Evolutionary conservation across 2,329 filamentous ascomycete species (phyloP).

Genomic region (Coniosporium tulheliwenetii): DNA sequence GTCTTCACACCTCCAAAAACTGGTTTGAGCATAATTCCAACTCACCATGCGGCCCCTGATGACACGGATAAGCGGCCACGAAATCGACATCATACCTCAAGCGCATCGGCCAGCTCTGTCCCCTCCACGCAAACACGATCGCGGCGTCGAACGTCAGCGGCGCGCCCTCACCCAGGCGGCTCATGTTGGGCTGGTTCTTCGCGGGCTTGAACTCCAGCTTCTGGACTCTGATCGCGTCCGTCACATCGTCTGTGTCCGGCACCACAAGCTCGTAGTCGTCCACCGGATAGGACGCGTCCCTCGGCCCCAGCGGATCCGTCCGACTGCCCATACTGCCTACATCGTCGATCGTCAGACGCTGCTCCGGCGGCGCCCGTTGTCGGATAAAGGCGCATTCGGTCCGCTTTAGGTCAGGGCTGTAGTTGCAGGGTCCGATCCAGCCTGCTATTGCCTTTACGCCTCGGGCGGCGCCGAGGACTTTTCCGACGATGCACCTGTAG

Average conservation of each 20-base stretch:
- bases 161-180: conserved; percentile 12
- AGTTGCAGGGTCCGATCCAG: conserved; percentile 59
- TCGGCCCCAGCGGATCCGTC: conserved; percentile 53
- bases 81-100: conserved; percentile 24
- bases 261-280: conserved; percentile 49
- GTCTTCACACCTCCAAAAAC: background rate
- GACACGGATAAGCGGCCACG: conserved; percentile 24
- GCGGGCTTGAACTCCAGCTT: conserved; percentile 43
- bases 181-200: conserved; percentile 16
- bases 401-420: conserved; percentile 48
- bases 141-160: conserved; percentile 21
- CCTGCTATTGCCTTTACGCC: conserved; percentile 56
- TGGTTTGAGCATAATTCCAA: background rate
- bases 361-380: conserved; percentile 41
- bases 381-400: conserved; percentile 57
- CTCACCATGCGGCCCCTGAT: conserved; percentile 24
- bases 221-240: conserved; percentile 55
- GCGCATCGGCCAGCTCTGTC: conserved; percentile 21
- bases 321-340: conserved; percentile 50
- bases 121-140: conserved; percentile 23
- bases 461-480: conserved; percentile 50
- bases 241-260: conserved; percentile 40
- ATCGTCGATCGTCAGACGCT: conserved; percentile 38
- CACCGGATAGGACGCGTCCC: conserved; percentile 45
- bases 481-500: conserved; percentile 54